Base-by-base conservation (phyloP, 75 land plant species). In the Pinus taeda region DNA sequence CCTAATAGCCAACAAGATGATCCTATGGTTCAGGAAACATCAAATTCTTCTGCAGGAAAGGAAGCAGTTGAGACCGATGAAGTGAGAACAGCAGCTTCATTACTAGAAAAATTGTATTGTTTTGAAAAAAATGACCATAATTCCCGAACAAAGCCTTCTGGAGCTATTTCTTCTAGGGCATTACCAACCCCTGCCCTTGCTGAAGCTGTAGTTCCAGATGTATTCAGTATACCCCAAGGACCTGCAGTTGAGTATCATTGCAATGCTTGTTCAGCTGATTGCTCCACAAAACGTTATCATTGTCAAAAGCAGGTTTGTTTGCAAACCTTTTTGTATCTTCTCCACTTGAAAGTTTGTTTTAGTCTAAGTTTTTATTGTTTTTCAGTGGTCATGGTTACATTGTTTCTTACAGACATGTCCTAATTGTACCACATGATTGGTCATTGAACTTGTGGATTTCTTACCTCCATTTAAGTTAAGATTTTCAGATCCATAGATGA, bases 161-260 rank as follows among this genome's bases (percentile, higher is more conserved):
- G 63, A 36, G 59, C 66, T 29, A 71, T 29, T 55, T 15, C 29
- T 57, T 37, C 76, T 21, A 79, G n/a, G 22, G 30, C 55, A 13
- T 30, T 67, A 8, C 58, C 86, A 22, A 60, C 63, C 39, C 80
- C 88, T 57, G 62, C 82, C 33, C 79, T 90, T 75, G 83, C 84
- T 29, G 99, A 90, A 58, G 71, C 90, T 60, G 69, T 85, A 45
- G 63, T 89, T 81, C 69, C 84, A 65, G 97, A 94, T 14, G 82
- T 88, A n/a, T 80, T 90, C 66, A 87, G 76, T 33, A 79, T 74
- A 58, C 76, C 85, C 11, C 92, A 85, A 71, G 98, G 85, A 42
- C 92, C 98, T 57, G 60, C 90, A 37, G 93, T 92, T 30, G 98
- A 94, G 85, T 97, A 97, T 82, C 99, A 97, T 78, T 97, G 99